These are phyloP conservation scores for Zymoseptoria crescenta DNA, from an alignment of 2,329 filamentous ascomycete species.

Conservation along the genomic window DNA sequence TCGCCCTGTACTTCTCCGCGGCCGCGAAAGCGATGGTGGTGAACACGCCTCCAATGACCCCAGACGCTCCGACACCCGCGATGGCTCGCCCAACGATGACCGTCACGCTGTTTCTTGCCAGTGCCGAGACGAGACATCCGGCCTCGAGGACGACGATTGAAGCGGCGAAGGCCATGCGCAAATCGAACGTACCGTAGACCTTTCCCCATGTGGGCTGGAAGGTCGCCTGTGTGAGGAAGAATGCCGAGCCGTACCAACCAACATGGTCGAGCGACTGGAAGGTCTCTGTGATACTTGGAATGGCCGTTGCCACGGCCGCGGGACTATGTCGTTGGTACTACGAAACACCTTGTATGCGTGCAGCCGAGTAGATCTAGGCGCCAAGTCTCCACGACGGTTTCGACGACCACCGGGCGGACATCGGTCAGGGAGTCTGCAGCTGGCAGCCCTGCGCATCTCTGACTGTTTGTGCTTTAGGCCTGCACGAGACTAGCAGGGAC, in stretches of 20 bases:
- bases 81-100: constrained; percentile 46
- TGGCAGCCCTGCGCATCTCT: too few relatives aligned
- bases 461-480: too few relatives aligned
- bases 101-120: constrained; percentile 40
- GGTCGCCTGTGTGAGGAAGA: constrained; percentile 25
- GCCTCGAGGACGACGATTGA: constrained; percentile 37
- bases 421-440: too few relatives aligned
- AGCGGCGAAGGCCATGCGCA: constrained; percentile 36
- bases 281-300: constrained; percentile 32
- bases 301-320: constrained; percentile 28
- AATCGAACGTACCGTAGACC: constrained; percentile 33
- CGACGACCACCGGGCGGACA: too few relatives aligned
- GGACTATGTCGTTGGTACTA: too few relatives aligned
- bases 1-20: constrained; percentile 16
- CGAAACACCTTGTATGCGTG: too few relatives aligned
- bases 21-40: constrained; percentile 9
- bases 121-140: constrained; percentile 44
- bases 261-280: constrained; percentile 33
- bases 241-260: constrained; percentile 30
- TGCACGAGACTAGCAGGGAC: too few relatives aligned
- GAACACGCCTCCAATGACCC: constrained; percentile 23
- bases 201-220: constrained; percentile 36
- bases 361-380: too few relatives aligned
- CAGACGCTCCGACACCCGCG: constrained; percentile 44
- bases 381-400: too few relatives aligned